Base-by-base conservation (phyloP, 1,139 yeast genomes). In the Barnettozyma hawaiiensis region DNA sequence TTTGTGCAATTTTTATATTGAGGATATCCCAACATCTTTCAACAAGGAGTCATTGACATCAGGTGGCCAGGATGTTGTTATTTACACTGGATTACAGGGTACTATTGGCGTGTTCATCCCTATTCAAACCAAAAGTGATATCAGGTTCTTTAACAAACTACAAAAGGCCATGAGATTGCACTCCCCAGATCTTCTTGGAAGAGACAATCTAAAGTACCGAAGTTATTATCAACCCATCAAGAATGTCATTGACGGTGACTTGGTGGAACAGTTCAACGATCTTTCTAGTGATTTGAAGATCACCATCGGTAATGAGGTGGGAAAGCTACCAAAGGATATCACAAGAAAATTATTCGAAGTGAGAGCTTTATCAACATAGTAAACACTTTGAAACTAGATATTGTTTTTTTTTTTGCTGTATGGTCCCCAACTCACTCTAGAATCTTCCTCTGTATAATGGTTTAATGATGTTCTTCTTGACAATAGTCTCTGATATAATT, bases 191-290 rank as follows among this genome's bases (percentile, higher is more conserved):
- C 21, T 50, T 16, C 50, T 55, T 27, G 95, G 85, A 0, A 70
- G 92, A 45, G 85, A 84, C 51, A 85, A 81, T 46, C 49, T 76
- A 50, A 74, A 75, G 48, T 89, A 73, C 58, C 67, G 97, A 41
- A 74, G 97, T 41, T 84, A 82, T 57, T 87, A 86, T 57, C 79
- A 78, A 18, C 96, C 97, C 0, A 76, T 74, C 7, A 81, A 80
- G 51, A 74, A 78, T 43, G 80, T 85, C 2, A 71, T 92, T 36
- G 97, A 92, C 62, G 98, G 98, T 10, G 97, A 92, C 60, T 66
- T 86, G 23, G 68, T 92, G 41, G 97, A 87, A 54, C 61, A 63
- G 40, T 85, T 67, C 56, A 60, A 62, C 31, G 55, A 55, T 8
- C 60, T 83, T 29, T 57, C 62, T 2, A 58, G 58, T 1, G 62